phyloP scores from a whole-genome alignment of 257 asterid species.

The Nicotiana sylvestris region DNA sequence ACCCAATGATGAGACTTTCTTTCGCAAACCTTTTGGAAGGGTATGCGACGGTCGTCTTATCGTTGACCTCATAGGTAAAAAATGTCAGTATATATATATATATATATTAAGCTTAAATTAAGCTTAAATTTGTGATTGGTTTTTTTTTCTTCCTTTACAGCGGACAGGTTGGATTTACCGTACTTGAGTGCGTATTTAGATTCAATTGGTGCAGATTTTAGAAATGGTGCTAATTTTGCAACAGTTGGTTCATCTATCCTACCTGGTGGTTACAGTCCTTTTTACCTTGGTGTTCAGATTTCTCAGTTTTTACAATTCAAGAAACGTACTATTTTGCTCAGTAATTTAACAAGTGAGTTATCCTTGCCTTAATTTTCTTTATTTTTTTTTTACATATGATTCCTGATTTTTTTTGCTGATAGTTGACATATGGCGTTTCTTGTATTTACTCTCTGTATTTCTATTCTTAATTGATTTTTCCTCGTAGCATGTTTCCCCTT shows the following conservation, averaged over 20 bases:
- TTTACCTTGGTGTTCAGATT: slow-evolving; percentile 33
- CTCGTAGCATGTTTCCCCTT: too few relatives aligned
- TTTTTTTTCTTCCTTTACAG: slow-evolving; percentile 3
- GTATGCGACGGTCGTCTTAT: slow-evolving; percentile 36
- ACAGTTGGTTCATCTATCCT: slow-evolving; percentile 34
- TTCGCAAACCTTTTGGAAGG: slow-evolving; percentile 32
- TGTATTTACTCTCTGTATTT: too few relatives aligned
- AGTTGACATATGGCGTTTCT: too few relatives aligned
- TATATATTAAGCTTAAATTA: background rate
- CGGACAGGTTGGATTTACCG: slow-evolving; percentile 28
- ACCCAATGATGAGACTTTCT: slow-evolving; percentile 41
- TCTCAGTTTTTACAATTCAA: slow-evolving; percentile 42
- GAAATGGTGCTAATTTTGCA: slow-evolving; percentile 36
- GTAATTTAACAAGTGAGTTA: slow-evolving; percentile 13
- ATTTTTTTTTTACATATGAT: background rate
- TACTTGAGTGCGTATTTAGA: slow-evolving; percentile 32
- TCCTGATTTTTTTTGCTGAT: too few relatives aligned
- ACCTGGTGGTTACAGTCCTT: slow-evolving; percentile 41
- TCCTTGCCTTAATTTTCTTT: background rate
- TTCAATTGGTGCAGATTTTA: slow-evolving; percentile 29
- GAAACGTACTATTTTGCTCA: slow-evolving; percentile 16
- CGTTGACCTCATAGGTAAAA: slow-evolving; percentile 28
- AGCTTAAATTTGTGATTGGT: background rate
- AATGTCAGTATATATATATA: background rate
- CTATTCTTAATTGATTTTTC: too few relatives aligned